A percentile compares a stretch with the other conserved stretches of the same genome.
phyloP scores from a whole-genome alignment of 345 rosid species.

The Euclidium syriacum region DNA sequence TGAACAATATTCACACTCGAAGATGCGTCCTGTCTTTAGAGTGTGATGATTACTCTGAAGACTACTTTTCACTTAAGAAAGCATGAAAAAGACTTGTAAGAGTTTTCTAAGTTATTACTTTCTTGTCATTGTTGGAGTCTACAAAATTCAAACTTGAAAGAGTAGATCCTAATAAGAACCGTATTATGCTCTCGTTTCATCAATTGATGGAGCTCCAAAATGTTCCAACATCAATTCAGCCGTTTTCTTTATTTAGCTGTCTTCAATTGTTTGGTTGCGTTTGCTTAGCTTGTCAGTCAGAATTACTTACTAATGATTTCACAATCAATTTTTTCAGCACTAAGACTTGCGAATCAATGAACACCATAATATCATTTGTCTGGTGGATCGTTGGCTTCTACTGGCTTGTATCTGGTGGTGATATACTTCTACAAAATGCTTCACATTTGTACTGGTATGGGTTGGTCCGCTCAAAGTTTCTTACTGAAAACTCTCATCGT shows the following conservation, averaged over 20 bases:
- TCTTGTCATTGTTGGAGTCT: neutral
- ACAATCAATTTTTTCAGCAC: conserved; percentile 40
- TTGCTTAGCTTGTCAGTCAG: neutral
- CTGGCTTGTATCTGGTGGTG: conserved; percentile 95
- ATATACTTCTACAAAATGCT: conserved; percentile 53
- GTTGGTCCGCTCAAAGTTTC: neutral
- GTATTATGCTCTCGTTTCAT: neutral
- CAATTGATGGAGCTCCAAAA: neutral
- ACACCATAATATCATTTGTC: conserved; percentile 85
- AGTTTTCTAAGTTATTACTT: neutral
- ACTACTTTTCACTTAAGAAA: neutral
- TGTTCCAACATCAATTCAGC: no score
- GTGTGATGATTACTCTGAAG: neutral
- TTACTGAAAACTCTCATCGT: neutral
- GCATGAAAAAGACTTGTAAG: neutral
- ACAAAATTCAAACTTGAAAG: neutral
- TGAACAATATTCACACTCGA: neutral
- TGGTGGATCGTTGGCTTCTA: conserved; percentile 99
- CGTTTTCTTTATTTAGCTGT: neutral
- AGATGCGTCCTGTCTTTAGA: neutral
- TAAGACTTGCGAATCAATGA: conserved; percentile 85
- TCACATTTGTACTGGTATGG: conserved; percentile 84
- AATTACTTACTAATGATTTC: neutral
- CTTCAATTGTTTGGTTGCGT: neutral
- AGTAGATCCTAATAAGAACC: neutral